Evolutionary conservation across 306 rosid species (phyloP).

Genomic region (Sechiopsis laciniata): DNA sequence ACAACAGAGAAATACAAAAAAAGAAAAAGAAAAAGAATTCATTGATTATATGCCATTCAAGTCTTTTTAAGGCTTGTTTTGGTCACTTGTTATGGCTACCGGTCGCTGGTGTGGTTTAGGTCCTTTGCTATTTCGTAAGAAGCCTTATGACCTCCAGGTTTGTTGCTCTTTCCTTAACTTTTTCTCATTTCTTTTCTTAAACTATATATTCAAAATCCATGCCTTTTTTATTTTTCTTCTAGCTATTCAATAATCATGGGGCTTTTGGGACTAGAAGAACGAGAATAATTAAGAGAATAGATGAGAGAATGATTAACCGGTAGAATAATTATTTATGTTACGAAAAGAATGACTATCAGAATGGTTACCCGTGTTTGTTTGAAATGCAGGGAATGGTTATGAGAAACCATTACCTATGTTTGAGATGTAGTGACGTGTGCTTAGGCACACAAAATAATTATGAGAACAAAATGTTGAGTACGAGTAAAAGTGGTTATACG

Average conservation of each 20-base stretch:
- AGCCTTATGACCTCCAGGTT: conserved; percentile 38
- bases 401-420: too few species aligned
- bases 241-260: neutral
- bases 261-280: too few species aligned
- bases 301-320: too few species aligned
- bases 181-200: neutral
- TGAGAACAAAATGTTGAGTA: too few species aligned
- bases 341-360: too few species aligned
- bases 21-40: neutral
- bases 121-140: conserved; percentile 33
- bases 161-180: neutral
- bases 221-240: neutral
- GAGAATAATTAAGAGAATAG: too few species aligned
- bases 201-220: neutral
- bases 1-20: neutral
- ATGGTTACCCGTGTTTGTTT: too few species aligned
- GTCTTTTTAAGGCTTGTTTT: conserved; percentile 21
- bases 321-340: too few species aligned
- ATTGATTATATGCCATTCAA: neutral
- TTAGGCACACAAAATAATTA: too few species aligned
- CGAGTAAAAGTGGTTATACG: too few species aligned
- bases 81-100: conserved; percentile 32
- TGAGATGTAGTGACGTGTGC: too few species aligned
- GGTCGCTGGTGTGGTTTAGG: conserved; percentile 42
- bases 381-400: too few species aligned